These are phyloP conservation scores for Apiospora koreana DNA, from an alignment of 2,329 filamentous ascomycete genomes.

Conservation along the genomic window DNA sequence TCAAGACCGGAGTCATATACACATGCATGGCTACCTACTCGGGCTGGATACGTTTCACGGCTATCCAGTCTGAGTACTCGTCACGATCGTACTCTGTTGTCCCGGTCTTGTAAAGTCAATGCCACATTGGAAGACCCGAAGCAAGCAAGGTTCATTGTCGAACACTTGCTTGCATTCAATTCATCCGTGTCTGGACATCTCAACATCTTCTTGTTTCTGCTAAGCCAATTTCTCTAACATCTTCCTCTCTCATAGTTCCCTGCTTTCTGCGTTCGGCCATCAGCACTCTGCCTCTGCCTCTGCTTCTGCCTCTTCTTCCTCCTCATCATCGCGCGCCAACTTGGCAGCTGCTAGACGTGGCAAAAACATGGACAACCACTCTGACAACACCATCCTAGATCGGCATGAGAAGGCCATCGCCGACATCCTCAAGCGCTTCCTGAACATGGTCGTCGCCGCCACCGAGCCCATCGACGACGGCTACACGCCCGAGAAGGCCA, in stretches of 20 bases:
- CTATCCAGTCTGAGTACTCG: too few relatives aligned
- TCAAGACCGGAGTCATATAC: too few relatives aligned
- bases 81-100: too few relatives aligned
- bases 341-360: too few relatives aligned
- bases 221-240: background rate
- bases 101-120: too few relatives aligned
- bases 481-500: constrained; percentile 38
- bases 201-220: too few relatives aligned
- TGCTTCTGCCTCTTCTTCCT: background rate
- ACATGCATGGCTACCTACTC: too few relatives aligned
- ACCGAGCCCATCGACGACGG: constrained; percentile 36
- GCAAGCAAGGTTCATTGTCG: too few relatives aligned
- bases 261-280: background rate
- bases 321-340: background rate
- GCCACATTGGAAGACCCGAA: too few relatives aligned
- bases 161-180: too few relatives aligned
- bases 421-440: constrained; percentile 45
- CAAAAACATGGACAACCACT: background rate
- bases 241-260: background rate
- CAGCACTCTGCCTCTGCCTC: background rate
- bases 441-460: constrained; percentile 41
- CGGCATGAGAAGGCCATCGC: constrained; percentile 47
- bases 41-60: too few relatives aligned
- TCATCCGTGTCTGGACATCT: too few relatives aligned
- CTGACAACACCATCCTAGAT: constrained; percentile 35